A percentile compares a stretch with the other conserved stretches of the same genome.
Conservation (phyloP, 495 filamentous ascomycete species). For the Daldinia loculata region DNA sequence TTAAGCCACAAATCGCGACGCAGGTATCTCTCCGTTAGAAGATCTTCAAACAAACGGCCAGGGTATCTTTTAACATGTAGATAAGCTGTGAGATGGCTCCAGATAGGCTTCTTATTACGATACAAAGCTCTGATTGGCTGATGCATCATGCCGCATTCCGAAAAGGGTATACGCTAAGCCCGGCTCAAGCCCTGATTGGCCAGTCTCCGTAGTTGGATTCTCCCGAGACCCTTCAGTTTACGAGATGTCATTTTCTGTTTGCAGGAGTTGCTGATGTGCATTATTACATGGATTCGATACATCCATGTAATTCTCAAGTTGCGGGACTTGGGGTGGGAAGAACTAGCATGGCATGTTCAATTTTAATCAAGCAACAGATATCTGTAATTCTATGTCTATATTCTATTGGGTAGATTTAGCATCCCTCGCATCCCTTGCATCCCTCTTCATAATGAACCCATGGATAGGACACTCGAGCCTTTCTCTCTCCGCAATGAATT, state of each 20-base stretch:
- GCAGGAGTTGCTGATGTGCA: neutral
- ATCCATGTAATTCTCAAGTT: neutral
- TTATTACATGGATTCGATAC: neutral
- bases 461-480: conserved; percentile 38
- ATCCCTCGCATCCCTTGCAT: conserved; percentile 8
- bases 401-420: conserved; percentile 1
- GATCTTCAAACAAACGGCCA: neutral
- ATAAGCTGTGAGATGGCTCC: neutral
- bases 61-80: neutral
- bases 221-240: neutral
- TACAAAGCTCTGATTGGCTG: neutral
- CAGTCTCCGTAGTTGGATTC: neutral
- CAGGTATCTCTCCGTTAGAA: neutral
- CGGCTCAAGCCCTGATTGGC: neutral
- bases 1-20: too few relatives aligned
- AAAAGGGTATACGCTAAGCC: conserved; percentile 5
- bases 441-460: conserved; percentile 39
- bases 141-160: neutral
- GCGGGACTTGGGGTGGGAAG: neutral
- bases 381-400: neutral
- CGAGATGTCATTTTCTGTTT: neutral
- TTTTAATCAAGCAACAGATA: neutral
- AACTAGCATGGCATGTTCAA: neutral
- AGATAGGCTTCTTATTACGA: neutral
- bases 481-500: conserved; percentile 26